Conservation (phyloP, 495 filamentous ascomycete species). For the Xylaria cubensis region DNA sequence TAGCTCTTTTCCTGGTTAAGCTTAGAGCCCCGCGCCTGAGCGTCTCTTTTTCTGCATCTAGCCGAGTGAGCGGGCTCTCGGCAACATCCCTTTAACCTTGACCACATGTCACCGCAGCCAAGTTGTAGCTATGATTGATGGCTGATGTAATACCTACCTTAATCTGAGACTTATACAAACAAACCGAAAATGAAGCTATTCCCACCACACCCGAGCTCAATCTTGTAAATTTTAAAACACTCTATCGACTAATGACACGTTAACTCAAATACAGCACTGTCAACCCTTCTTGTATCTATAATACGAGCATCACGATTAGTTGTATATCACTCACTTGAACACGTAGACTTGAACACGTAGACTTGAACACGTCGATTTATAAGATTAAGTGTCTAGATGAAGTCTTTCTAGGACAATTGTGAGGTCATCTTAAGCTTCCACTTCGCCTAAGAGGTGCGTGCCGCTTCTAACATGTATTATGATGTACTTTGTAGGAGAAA, state of each 20-base stretch:
- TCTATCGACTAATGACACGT: too few species aligned
- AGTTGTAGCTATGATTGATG: background rate
- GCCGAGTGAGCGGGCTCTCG: background rate
- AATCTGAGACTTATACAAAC: background rate
- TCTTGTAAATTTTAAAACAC: too few species aligned
- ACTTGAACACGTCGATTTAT: too few species aligned
- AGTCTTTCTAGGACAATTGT: background rate
- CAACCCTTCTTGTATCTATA: too few species aligned
- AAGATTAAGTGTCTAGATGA: too few species aligned
- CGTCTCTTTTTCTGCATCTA: conserved; percentile 1
- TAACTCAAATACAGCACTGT: too few species aligned
- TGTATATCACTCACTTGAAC: background rate
- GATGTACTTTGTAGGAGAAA: too few species aligned
- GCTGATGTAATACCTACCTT: background rate
- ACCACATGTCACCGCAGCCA: background rate
- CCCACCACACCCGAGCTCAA: too few species aligned
- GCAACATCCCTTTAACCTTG: background rate
- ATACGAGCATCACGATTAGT: background rate
- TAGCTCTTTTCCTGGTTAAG: conserved; percentile 15
- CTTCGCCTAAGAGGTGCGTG: background rate
- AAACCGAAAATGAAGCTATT: background rate
- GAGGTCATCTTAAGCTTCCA: background rate
- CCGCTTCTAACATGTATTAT: background rate
- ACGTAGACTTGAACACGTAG: too few species aligned
- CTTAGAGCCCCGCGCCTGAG: background rate